Evolutionary conservation across 306 rosid genomes (phyloP).

Genomic region (Cajanus cajan): DNA sequence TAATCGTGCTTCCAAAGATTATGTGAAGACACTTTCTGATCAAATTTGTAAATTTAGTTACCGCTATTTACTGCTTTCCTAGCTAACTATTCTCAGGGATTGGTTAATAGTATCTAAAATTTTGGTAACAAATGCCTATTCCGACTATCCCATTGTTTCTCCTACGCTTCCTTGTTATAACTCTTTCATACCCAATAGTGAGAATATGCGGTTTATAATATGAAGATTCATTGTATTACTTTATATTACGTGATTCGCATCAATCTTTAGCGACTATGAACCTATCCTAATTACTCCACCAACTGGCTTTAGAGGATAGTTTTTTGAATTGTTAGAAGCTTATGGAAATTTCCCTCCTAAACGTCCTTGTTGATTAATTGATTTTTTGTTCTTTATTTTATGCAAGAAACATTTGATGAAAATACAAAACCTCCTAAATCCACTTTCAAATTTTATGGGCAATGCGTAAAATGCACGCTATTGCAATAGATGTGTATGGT

Average conservation of each 20-base stretch:
- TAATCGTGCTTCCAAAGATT: slow-evolving; percentile 20
- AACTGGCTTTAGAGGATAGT: not conserved
- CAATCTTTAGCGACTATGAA: not conserved
- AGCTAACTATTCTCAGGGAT: not conserved
- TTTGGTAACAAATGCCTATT: slow-evolving; percentile 3
- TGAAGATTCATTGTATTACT: not conserved
- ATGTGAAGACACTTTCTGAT: slow-evolving; percentile 8
- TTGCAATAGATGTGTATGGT: slow-evolving; percentile 1
- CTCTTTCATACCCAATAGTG: not conserved
- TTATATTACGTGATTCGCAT: not conserved
- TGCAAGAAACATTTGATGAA: not conserved
- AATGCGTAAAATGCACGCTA: not conserved
- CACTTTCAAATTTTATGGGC: not conserved
- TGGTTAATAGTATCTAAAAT: not conserved
- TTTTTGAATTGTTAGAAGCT: not conserved
- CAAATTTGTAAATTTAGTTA: slow-evolving; percentile 23
- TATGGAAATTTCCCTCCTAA: not conserved
- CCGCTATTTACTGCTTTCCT: slow-evolving; percentile 12
- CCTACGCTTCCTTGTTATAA: slow-evolving; percentile 1
- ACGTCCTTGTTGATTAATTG: not conserved
- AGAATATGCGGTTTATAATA: not conserved
- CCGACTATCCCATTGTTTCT: not conserved
- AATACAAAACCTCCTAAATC: not conserved
- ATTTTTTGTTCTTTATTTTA: not conserved
- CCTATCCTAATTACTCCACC: not conserved